Conservation (phyloP, 1,139 yeast species). For the Pichia sp. region DNA sequence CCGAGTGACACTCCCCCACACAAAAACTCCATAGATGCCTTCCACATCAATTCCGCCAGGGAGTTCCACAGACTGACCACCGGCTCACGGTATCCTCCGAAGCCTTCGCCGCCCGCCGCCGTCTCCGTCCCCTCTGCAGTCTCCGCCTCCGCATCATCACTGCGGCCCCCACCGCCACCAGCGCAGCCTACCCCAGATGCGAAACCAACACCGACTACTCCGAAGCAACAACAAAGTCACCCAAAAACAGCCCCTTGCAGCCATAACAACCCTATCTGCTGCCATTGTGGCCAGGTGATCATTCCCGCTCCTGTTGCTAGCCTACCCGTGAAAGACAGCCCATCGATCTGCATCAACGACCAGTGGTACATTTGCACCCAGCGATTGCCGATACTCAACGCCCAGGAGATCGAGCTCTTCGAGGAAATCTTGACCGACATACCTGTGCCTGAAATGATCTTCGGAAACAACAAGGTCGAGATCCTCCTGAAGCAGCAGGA, state of each 20-base stretch:
- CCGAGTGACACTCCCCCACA: neutral
- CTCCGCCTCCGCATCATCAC: too few relatives aligned
- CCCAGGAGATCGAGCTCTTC: constrained; percentile 68
- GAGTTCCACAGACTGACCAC: constrained; percentile 47
- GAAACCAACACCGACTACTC: neutral
- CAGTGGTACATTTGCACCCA: constrained; percentile 70
- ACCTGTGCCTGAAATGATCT: constrained; percentile 96
- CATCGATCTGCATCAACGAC: constrained; percentile 59
- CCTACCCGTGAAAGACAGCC: constrained; percentile 57
- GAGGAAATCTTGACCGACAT: constrained; percentile 55
- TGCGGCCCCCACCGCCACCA: too few relatives aligned
- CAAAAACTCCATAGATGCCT: constrained; percentile 39
- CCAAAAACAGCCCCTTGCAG: neutral
- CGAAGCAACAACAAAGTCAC: neutral
- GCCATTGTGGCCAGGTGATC: constrained; percentile 63
- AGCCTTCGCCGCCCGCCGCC: neutral
- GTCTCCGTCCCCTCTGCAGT: neutral
- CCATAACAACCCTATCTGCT: constrained; percentile 47
- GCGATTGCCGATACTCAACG: constrained; percentile 71
- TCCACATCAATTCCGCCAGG: constrained; percentile 59
- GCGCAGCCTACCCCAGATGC: too few relatives aligned
- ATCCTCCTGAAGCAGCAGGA: constrained; percentile 27
- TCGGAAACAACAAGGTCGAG: constrained; percentile 78
- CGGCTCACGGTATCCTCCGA: constrained; percentile 24
- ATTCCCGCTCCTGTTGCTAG: constrained; percentile 69